phyloP scores from a whole-genome alignment of 495 filamentous ascomycete genomes.

The Echria macrotheca region DNA sequence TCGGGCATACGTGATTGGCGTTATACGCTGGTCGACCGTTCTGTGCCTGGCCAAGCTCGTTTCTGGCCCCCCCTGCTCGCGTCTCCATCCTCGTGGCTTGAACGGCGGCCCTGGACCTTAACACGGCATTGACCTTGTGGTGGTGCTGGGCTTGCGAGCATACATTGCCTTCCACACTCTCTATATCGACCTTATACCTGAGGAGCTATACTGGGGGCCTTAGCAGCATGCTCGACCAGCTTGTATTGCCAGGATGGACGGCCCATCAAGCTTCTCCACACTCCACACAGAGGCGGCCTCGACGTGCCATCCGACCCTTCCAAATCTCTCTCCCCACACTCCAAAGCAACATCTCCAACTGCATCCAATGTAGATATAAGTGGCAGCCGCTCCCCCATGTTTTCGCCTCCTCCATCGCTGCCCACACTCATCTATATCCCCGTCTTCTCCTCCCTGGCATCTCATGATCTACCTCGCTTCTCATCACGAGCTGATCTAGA shows the following conservation, averaged over 20 bases:
- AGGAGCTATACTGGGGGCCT: conserved; percentile 22
- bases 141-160: conserved; percentile 12
- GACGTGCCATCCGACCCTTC: conserved; percentile 19
- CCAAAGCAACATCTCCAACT: conserved; percentile 25
- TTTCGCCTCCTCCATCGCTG: conserved; percentile 24
- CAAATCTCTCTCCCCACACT: conserved; percentile 29
- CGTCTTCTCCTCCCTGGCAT: conserved; percentile 10
- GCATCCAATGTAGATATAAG: conserved; percentile 31
- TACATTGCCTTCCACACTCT: conserved; percentile 26
- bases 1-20: conserved; percentile 24
- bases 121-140: conserved; percentile 33
- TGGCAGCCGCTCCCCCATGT: conserved; percentile 26
- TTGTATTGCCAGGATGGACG: conserved; percentile 6
- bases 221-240: conserved; percentile 12
- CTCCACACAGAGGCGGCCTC: conserved; percentile 15
- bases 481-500: not conserved
- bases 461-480: conserved; percentile 9
- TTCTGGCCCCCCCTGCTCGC: conserved; percentile 16
- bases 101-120: conserved; percentile 7
- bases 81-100: conserved; percentile 7
- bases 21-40: conserved; percentile 12
- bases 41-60: conserved; percentile 28
- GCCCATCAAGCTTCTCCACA: conserved; percentile 26
- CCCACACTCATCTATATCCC: conserved; percentile 22
- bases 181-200: conserved; percentile 28